Conservation (phyloP, 306 rosid species). For the Gleditsia sinensis region DNA sequence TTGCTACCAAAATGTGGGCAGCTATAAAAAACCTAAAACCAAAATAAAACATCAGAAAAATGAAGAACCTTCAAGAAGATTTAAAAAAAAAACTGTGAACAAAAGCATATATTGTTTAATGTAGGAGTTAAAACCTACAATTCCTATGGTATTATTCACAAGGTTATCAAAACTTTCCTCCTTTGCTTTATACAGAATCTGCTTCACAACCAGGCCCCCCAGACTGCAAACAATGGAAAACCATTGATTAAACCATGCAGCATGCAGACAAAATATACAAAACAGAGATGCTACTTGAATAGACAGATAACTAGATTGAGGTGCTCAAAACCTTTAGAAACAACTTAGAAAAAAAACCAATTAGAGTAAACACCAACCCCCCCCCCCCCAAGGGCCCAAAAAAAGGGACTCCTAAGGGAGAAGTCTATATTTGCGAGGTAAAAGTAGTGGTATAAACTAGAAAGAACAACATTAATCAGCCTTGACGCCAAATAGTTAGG, state of each 20-base stretch:
- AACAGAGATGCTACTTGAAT: neutral
- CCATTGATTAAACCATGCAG: neutral
- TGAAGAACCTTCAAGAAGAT: neutral
- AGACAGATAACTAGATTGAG: slow-evolving; percentile 16
- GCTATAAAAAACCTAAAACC: slow-evolving; percentile 86
- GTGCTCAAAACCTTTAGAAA: slow-evolving; percentile 13
- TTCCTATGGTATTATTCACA: slow-evolving; percentile 77
- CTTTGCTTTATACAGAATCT: slow-evolving; percentile 85
- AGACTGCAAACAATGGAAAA: slow-evolving; percentile 59
- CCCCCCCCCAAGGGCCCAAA: too few species aligned
- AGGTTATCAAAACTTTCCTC: slow-evolving; percentile 65
- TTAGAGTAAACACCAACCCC: too few species aligned
- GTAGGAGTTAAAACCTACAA: slow-evolving; percentile 56
- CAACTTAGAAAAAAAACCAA: neutral
- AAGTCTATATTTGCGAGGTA: neutral
- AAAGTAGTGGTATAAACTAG: neutral
- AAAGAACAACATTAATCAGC: neutral
- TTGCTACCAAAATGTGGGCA: slow-evolving; percentile 99
- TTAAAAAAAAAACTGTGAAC: neutral
- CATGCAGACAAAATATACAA: neutral
- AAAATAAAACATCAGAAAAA: slow-evolving; percentile 31
- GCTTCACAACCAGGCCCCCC: slow-evolving; percentile 99
- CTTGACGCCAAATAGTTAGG: neutral
- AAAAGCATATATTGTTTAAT: slow-evolving; percentile 4
- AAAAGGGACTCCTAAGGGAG: slow-evolving; percentile 9